Evolutionary conservation across 2,329 filamentous ascomycete species (phyloP), one percentile per base, ranked within the genome.

Genomic region (Dactylellina sp.): DNA sequence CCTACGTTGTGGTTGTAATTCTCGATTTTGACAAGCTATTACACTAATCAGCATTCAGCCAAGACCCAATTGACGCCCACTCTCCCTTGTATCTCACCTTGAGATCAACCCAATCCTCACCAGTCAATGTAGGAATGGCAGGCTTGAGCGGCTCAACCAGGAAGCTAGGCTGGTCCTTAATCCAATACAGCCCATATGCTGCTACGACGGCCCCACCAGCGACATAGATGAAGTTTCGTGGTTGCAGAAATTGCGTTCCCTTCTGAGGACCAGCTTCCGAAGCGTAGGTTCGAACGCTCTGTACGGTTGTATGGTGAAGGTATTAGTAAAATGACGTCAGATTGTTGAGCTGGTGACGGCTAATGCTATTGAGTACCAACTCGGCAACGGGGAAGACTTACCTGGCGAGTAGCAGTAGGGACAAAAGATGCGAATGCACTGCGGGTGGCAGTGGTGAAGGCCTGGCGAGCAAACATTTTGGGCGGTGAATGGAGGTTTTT

Each of bases 191-290:
- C 57, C 82, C 86, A 35, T 82, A 86, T 32, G 83, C 85, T 71
- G 87, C 90, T 18, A 87, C 83, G 68, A 83, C 87, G 57, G 84
- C 86, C 39, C 85, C 89, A 52, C 86, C 84, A 66, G 85, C 88
- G 40, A 85, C 84, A 80, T 88, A 89, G 76, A 93, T 81, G 39
- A 88, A 80, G 40, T 72, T 72, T 49, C 68, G 35, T 0, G 68
- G 68, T 20, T 72, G 68, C 28, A 72, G 42, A 16, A 72, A 72
- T 22, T 72, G 68, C 1, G 68, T 72, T 9, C 68, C 68, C 52
- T 72, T 72, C 40, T 65, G 35, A 14, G 68, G 47, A 0, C 59
- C 52, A 20, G 56, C 56, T 35, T 63, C 66, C n/a, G 68, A 60
- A 14, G 68, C 68, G 28, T 65, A 72, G 22, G 50, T 65, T 18